phyloP scores from a whole-genome alignment of 192 early-diverging fungal genomes.

The Backusella psychrophila region DNA sequence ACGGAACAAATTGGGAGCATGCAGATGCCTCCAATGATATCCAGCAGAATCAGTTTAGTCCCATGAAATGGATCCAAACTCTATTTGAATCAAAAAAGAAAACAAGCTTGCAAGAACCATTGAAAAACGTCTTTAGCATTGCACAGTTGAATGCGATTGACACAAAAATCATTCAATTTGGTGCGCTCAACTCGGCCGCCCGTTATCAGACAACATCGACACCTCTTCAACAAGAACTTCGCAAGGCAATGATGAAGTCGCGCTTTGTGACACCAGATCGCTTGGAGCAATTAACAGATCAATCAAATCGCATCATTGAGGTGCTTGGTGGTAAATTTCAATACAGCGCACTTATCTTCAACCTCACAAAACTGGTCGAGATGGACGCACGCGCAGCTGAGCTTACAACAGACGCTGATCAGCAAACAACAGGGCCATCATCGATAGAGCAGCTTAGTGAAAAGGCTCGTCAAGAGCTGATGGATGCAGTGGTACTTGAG shows the following conservation, averaged over 20 bases:
- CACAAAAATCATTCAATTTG: constrained; percentile 15
- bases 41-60: background rate
- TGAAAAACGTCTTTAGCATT: constrained; percentile 1
- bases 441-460: constrained; percentile 3
- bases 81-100: background rate
- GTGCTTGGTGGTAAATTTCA: constrained; percentile 5
- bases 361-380: background rate
- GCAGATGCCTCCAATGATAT: background rate
- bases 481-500: constrained; percentile 15
- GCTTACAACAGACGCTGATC: background rate
- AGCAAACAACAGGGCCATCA: background rate
- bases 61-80: background rate
- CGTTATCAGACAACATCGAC: background rate
- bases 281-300: background rate
- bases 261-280: constrained; percentile 5
- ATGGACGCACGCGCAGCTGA: constrained; percentile 4
- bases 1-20: constrained; percentile 14
- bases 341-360: constrained; percentile 12
- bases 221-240: background rate
- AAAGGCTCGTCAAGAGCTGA: background rate
- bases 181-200: constrained; percentile 1
- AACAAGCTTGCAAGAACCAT: background rate
- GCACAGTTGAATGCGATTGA: background rate
- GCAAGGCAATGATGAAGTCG: background rate
- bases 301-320: background rate